Evolutionary conservation across 352 stramenopile species (phyloP).

Genomic region (Phytophthora ramorum): DNA sequence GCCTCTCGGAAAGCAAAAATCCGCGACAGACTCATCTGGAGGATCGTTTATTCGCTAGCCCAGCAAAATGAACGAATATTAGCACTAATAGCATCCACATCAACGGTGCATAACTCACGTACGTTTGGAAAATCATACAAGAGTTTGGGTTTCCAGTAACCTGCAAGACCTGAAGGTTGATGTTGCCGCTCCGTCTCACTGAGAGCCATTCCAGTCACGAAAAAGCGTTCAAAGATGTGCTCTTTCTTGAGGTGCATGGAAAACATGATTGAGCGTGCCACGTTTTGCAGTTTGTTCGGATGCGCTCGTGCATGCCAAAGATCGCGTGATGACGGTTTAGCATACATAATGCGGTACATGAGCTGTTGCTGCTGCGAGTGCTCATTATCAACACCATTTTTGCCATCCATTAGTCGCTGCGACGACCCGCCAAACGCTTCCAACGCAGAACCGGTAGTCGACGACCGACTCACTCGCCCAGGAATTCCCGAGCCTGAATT

Average conservation of each 20-base stretch:
- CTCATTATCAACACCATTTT: constrained; percentile 23
- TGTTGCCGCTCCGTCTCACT: constrained; percentile 42
- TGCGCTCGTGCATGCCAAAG: constrained; percentile 67
- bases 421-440: constrained; percentile 33
- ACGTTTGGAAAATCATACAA: constrained; percentile 76
- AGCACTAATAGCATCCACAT: background rate
- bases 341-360: constrained; percentile 84
- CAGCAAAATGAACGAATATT: background rate
- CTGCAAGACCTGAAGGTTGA: constrained; percentile 39
- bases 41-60: constrained; percentile 38
- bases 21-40: constrained; percentile 61
- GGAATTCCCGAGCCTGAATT: constrained; percentile 21
- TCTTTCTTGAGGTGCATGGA: constrained; percentile 86
- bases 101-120: constrained; percentile 21
- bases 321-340: constrained; percentile 64
- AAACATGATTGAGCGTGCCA: constrained; percentile 78
- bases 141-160: constrained; percentile 79
- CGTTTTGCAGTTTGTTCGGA: constrained; percentile 56
- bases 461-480: constrained; percentile 58
- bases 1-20: constrained; percentile 86
- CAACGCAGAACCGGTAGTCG: constrained; percentile 55
- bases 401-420: constrained; percentile 33
- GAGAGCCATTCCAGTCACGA: constrained; percentile 62
- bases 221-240: constrained; percentile 86
- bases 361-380: constrained; percentile 56